Conservation (phyloP, 257 asterid species). For the Cinchona pubescens region DNA sequence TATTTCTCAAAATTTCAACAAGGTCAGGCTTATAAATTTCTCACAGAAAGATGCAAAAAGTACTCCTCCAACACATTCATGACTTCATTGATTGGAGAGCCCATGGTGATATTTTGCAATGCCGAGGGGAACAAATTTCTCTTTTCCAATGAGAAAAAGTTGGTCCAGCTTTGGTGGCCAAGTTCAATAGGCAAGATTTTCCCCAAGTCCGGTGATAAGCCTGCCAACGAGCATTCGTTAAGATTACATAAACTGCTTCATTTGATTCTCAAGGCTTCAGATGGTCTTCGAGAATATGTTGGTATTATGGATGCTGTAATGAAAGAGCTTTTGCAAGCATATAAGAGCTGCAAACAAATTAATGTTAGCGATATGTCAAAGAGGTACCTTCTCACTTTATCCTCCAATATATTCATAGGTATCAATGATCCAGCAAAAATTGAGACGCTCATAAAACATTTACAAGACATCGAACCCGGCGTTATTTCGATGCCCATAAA, state of each 20-base stretch:
- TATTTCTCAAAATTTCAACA: too few species aligned
- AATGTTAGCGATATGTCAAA: not conserved
- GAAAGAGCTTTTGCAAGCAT: not conserved
- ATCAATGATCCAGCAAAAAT: not conserved
- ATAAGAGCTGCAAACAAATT: not conserved
- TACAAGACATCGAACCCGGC: not conserved
- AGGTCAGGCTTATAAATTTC: not conserved
- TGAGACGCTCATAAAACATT: not conserved
- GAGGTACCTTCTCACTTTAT: not conserved
- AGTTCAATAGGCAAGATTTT: not conserved
- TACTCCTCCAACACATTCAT: not conserved
- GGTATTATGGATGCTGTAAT: not conserved
- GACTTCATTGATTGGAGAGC: not conserved
- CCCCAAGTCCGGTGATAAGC: not conserved
- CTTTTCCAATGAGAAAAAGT: not conserved
- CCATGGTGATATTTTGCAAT: not conserved
- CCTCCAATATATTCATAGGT: not conserved
- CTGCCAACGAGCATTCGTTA: not conserved
- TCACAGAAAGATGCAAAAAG: not conserved
- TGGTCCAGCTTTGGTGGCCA: not conserved
- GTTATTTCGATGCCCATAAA: not conserved
- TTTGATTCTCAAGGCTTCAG: not conserved
- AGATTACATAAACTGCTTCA: not conserved
- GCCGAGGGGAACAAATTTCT: not conserved
- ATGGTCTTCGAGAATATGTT: not conserved